phyloP scores from a whole-genome alignment of 768 basidiomycete genomes.

The Nidularia pulvinata region DNA sequence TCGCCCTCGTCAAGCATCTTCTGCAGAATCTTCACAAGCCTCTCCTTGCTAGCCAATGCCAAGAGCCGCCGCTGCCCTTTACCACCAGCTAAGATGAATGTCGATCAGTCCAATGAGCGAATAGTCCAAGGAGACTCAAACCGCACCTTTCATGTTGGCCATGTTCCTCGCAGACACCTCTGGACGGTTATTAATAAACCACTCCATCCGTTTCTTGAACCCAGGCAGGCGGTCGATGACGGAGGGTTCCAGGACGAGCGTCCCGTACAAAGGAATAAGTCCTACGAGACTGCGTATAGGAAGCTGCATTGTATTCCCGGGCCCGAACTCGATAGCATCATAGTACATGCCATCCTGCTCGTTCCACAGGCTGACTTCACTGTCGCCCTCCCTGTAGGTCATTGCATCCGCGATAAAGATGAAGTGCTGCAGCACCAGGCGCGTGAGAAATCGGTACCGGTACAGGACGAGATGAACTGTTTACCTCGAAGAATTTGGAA shows the following conservation, averaged over 20 bases:
- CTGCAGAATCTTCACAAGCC: slow-evolving; percentile 83
- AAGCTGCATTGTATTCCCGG: slow-evolving; percentile 82
- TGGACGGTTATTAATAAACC: slow-evolving; percentile 96
- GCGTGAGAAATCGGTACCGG: not conserved
- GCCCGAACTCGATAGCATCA: slow-evolving; percentile 91
- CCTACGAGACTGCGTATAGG: slow-evolving; percentile 95
- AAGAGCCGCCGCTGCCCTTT: slow-evolving; percentile 86
- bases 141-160: slow-evolving; percentile 89
- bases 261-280: slow-evolving; percentile 96
- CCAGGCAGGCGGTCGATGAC: slow-evolving; percentile 92
- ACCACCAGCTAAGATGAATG: slow-evolving; percentile 43
- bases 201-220: slow-evolving; percentile 98
- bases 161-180: slow-evolving; percentile 90
- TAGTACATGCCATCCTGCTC: slow-evolving; percentile 99
- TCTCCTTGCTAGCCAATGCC: slow-evolving; percentile 90
- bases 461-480: slow-evolving; percentile 3
- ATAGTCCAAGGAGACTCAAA: not conserved
- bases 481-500: slow-evolving; percentile 95
- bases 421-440: slow-evolving; percentile 67
- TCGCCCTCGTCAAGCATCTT: slow-evolving; percentile 99
- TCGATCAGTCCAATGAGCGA: not conserved
- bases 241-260: slow-evolving; percentile 89
- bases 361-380: slow-evolving; percentile 89
- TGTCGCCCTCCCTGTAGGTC: slow-evolving; percentile 85
- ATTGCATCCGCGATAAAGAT: slow-evolving; percentile 99